phyloP scores from a whole-genome alignment of 2,329 filamentous ascomycete genomes.

The Stylonectria norvegica region DNA sequence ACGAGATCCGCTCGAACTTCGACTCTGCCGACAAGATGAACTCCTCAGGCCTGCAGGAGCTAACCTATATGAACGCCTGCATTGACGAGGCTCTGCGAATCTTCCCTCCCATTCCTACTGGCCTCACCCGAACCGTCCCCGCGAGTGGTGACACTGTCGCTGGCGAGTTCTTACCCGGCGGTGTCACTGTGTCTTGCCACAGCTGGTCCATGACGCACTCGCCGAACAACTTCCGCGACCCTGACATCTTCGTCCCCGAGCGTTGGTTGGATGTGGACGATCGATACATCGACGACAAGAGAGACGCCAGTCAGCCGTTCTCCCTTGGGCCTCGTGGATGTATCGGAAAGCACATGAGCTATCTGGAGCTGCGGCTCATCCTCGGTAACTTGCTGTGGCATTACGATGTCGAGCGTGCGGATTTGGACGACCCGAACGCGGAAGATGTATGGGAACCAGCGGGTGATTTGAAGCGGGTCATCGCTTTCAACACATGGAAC shows the following conservation, averaged over 20 bases:
- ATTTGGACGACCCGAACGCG: constrained; percentile 16
- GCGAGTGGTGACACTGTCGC: constrained; percentile 18
- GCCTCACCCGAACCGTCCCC: constrained; percentile 30
- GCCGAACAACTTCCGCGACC: constrained; percentile 41
- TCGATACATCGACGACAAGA: constrained; percentile 39
- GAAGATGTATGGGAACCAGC: constrained; percentile 26
- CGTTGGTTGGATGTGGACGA: constrained; percentile 42
- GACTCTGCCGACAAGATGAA: constrained; percentile 27
- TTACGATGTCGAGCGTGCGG: constrained; percentile 40
- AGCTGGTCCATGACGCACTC: constrained; percentile 40
- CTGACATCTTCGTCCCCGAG: constrained; percentile 45
- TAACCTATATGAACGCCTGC: constrained; percentile 38
- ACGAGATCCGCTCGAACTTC: constrained; percentile 33
- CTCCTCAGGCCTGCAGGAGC: constrained; percentile 35
- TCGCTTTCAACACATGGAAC: constrained; percentile 28
- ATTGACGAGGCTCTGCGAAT: constrained; percentile 42
- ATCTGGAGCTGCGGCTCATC: constrained; percentile 48
- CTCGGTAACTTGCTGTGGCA: constrained; percentile 46
- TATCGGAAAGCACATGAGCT: constrained; percentile 48
- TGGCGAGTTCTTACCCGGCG: constrained; percentile 5
- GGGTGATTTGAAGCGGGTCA: constrained; percentile 18
- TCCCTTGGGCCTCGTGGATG: constrained; percentile 48
- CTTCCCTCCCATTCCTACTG: constrained; percentile 31
- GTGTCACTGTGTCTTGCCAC: constrained; percentile 11
- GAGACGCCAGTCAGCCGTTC: constrained; percentile 46